These are phyloP conservation scores for Mimosa pudica DNA, from an alignment of 306 rosid genomes.

Conservation along the genomic window DNA sequence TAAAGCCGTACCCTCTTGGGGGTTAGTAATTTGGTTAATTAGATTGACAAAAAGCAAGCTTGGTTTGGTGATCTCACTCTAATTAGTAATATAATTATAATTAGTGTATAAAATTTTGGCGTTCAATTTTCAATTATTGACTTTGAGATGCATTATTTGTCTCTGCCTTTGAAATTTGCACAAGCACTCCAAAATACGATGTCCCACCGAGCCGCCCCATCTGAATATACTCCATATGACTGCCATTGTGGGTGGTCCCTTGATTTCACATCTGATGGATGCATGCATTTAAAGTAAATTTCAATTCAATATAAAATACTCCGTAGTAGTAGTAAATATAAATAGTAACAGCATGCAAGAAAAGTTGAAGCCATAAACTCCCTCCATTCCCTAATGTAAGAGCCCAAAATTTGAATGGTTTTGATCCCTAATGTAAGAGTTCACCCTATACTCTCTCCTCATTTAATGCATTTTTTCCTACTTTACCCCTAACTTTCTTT, in stretches of 20 bases:
- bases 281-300: not conserved
- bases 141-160: not conserved
- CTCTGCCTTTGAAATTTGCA: not conserved
- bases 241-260: slow-evolving; percentile 9
- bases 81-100: not conserved
- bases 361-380: not conserved
- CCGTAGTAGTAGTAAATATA: too few relatives aligned
- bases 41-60: not conserved
- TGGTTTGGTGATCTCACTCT: not conserved
- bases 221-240: not conserved
- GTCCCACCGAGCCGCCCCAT: not conserved
- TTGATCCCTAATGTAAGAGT: too few relatives aligned
- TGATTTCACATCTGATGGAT: not conserved
- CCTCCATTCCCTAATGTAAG: too few relatives aligned
- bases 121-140: not conserved
- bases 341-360: not conserved
- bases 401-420: too few relatives aligned
- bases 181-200: not conserved
- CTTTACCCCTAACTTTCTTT: too few relatives aligned
- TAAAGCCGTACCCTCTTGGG: not conserved
- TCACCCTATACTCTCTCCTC: too few relatives aligned
- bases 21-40: not conserved
- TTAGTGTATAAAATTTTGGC: not conserved
- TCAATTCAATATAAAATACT: not conserved
- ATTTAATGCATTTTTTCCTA: too few relatives aligned